phyloP scores from a whole-genome alignment of 257 asterid genomes.

The Fraxinus cuspidata region DNA sequence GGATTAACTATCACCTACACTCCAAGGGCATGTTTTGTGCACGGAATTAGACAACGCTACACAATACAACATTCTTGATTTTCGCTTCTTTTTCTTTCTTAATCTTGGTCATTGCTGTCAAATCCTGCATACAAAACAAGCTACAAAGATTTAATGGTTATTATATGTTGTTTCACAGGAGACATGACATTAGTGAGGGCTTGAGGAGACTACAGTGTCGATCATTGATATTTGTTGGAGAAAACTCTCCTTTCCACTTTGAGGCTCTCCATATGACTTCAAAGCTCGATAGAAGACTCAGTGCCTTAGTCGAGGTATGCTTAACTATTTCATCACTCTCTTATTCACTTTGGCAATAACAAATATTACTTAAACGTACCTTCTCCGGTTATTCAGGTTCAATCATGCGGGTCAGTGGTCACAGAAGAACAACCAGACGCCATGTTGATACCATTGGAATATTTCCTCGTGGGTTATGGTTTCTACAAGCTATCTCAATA shows the following conservation, averaged over 20 bases:
- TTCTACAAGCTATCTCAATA: constrained; percentile 51
- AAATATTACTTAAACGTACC: neutral
- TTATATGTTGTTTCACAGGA: constrained; percentile 41
- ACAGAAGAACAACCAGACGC: constrained; percentile 84
- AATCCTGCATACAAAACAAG: neutral
- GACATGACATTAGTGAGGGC: constrained; percentile 64
- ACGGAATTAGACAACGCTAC: neutral
- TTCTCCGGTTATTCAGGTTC: constrained; percentile 42
- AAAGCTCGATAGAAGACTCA: constrained; percentile 60
- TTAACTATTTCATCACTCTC: neutral
- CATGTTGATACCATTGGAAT: constrained; percentile 70
- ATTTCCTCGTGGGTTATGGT: constrained; percentile 70
- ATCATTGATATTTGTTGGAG: constrained; percentile 70
- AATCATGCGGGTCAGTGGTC: constrained; percentile 73
- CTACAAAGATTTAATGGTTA: neutral
- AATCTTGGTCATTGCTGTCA: neutral
- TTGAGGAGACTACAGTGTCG: constrained; percentile 56
- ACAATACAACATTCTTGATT: neutral
- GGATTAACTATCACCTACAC: neutral
- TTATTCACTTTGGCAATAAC: neutral
- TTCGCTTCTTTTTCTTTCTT: neutral
- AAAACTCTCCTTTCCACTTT: constrained; percentile 66
- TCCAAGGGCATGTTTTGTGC: neutral
- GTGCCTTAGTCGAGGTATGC: constrained; percentile 69
- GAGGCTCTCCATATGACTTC: constrained; percentile 72